phyloP scores from a whole-genome alignment of 441 rosid genomes.

The Populus tomentosa region DNA sequence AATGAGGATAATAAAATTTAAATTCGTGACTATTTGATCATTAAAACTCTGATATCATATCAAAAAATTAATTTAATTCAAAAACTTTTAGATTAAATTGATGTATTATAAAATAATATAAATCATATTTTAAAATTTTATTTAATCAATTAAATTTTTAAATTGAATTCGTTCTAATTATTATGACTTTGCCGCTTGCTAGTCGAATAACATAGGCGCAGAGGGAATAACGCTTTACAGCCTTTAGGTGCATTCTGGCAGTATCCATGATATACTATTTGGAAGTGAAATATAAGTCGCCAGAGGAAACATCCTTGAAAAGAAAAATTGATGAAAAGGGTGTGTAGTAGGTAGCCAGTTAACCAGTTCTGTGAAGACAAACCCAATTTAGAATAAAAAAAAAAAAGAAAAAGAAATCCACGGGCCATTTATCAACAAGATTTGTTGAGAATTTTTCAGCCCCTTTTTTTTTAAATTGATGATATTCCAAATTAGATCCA shows the following conservation, averaged over 20 bases:
- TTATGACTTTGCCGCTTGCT: background rate
- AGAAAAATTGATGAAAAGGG: background rate
- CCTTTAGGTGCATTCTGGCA: background rate
- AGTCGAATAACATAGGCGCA: background rate
- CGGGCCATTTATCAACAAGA: background rate
- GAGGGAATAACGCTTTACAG: background rate
- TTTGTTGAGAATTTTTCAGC: background rate
- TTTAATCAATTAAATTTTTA: no score
- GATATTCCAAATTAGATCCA: background rate
- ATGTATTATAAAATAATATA: no score
- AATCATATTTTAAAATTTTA: no score
- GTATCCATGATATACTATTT: background rate
- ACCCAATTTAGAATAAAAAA: background rate
- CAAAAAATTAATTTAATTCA: no score
- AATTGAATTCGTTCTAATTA: no score
- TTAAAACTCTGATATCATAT: fast-evolving
- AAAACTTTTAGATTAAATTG: fast-evolving
- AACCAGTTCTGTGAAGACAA: background rate
- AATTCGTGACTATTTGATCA: fast-evolving
- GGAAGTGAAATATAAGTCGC: background rate
- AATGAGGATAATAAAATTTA: fast-evolving
- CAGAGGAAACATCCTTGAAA: background rate
- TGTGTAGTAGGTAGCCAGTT: background rate
- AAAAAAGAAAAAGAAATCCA: background rate
- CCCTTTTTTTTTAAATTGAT: background rate